Base-by-base conservation (phyloP, 139 green algal genomes). In the Spirogloea muscicola region DNA sequence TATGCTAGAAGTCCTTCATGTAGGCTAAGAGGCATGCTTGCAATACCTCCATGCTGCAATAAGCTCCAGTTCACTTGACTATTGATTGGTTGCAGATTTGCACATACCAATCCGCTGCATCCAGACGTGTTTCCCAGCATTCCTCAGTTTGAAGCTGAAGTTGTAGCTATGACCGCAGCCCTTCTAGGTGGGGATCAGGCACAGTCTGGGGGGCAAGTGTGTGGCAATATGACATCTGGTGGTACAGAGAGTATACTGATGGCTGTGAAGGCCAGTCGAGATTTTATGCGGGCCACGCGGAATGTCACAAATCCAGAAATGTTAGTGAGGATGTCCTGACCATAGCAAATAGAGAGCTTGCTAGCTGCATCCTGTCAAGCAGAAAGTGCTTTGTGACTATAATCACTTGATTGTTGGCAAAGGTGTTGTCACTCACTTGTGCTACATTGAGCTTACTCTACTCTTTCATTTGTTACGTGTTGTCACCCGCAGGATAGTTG, bases 241-340 rank as follows among this genome's bases (percentile, higher is more conserved):
- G 93, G 93, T 44, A 95, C 89, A 2, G 93, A 98, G 82, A 90
- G 77, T 72, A 98, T 98, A 42, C 79, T 97, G 25, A 89, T 87
- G 0, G 94, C 91, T 0, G 89, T 98, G 33, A 74, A 80, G 67
- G 71, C 91, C 6, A 82, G 81, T 5, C 72, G 92, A 2, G 90
- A 96, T 74, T 95, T 90, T 84, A 88, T 91, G 86, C 51, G 72
- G 0, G 63, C 41, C 3, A 83, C 37, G 1, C 65, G 68, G 2
- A 86, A 88, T 55, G 88, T 96, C 63, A 79, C 64, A 0, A 0
- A 80, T 13, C 93, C 93, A 3, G 91, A 98, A 84, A 92, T 98
- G 82, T 80, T 39, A 79, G 71, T 27, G 42, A 29, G 16, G 13
- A 52, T n/a, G 43, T 10, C 16, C 13, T 16, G 43, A 16, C 43